A percentile compares a stretch with the other conserved stretches of the same genome.
These are phyloP conservation scores for Bruguiera sexangula DNA, from an alignment of 345 rosid genomes.

Conservation along the genomic window DNA sequence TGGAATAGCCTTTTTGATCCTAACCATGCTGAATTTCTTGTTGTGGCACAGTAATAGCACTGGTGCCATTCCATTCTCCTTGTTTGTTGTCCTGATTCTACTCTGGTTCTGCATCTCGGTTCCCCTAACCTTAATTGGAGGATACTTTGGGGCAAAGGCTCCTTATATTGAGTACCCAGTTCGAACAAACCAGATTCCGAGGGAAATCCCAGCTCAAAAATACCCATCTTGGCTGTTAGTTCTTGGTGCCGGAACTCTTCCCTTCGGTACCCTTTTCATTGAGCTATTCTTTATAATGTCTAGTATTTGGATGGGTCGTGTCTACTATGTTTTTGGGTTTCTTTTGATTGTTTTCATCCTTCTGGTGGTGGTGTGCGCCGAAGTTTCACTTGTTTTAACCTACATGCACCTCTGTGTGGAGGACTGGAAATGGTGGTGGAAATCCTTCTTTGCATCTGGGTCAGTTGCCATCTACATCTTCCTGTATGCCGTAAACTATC, in stretches of 20 bases:
- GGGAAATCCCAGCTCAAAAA: constrained; percentile 13
- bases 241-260: constrained; percentile 3
- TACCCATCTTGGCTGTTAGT: constrained; percentile 17
- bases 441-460: constrained; percentile 6
- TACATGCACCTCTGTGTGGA: constrained; percentile 12
- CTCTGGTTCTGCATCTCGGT: constrained; percentile 34
- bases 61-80: constrained; percentile 58
- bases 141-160: constrained; percentile 28
- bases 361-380: constrained; percentile 13
- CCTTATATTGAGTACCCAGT: constrained; percentile 11
- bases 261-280: constrained; percentile 13
- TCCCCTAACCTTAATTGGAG: constrained; percentile 30
- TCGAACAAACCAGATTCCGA: constrained; percentile 13
- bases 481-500: constrained; percentile 3
- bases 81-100: constrained; percentile 23
- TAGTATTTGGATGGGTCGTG: constrained; percentile 15
- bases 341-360: constrained; percentile 14
- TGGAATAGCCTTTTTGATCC: constrained; percentile 61
- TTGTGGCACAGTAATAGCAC: constrained; percentile 70
- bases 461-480: constrained; percentile 14
- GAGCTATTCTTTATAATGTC: constrained; percentile 18
- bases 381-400: constrained; percentile 10
- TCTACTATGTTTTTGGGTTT: constrained; percentile 15
- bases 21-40: constrained; percentile 56
- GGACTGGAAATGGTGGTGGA: constrained; percentile 12